Base-by-base conservation (phyloP, 1,284 basidiomycete genomes). In the Puccinia hordei region DNA sequence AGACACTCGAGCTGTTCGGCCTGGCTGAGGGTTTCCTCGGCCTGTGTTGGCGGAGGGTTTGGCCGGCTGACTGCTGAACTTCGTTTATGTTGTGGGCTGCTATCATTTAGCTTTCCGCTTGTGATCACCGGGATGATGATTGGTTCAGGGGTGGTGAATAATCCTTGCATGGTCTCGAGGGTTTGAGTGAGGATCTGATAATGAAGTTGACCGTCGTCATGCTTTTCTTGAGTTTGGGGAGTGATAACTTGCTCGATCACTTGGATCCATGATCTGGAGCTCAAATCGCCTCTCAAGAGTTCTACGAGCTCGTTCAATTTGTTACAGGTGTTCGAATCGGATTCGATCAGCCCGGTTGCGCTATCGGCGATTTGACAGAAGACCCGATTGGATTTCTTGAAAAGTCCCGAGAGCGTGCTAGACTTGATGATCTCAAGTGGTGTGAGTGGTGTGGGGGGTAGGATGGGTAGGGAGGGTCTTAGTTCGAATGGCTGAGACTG, bases 381-480 rank as follows among this genome's bases (percentile, higher is more conserved):
- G 15, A 53, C 51, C 24, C 49, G 46, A 55, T 78, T 78, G 8
- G 65, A 33, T 57, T 46, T 68, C 38, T 51, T 66, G 66, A 78
- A 78, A 10, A 71, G 3, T 44, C 38, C 24, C 30, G 66, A 55
- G 33, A 78, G 41, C 33, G 76, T 78, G 27, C 15, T 59, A 0
- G 76, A 78, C 10, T 78, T 49, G 27, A 78, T 38, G 46, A 78
- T 59, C 38, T 78, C 65, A 12, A 30, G 30, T 5, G 76, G 76
- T 15, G 76, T 78, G 24, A 78, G 19, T 27, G 76, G 76, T 19
- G 76, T 78, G 13, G 76, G 76, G 30, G 76, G 76, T 19, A 78
- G 55, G 17, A 15, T 24, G 19, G 76, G 66, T 35, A 53, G 27
- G 57, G 55, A 35, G 9, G 73, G 73, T 53, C 30, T 38, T 53